A percentile compares a stretch with the other conserved stretches of the same genome.
phyloP scores from a whole-genome alignment of 306 rosid genomes.

The Morella rubra region DNA sequence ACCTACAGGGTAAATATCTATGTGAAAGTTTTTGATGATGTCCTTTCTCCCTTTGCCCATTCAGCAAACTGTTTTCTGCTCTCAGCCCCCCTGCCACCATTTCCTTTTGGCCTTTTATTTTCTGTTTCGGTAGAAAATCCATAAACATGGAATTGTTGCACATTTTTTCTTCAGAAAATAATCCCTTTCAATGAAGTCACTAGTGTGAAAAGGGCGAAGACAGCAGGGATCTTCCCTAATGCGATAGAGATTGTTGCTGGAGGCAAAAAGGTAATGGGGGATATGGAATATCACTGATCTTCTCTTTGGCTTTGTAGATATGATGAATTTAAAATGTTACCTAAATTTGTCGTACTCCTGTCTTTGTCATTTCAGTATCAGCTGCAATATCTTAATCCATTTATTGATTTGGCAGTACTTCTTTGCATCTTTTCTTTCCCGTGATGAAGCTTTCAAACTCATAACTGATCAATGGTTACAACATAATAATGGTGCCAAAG shows the following conservation, averaged over 20 bases:
- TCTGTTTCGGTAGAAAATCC: neutral
- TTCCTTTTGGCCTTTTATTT: neutral
- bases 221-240: constrained; percentile 94
- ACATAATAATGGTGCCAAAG: constrained; percentile 43
- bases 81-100: neutral
- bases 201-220: constrained; percentile 80
- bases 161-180: constrained; percentile 56
- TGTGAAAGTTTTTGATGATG: neutral
- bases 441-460: constrained; percentile 88
- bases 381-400: constrained; percentile 29
- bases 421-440: constrained; percentile 89
- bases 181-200: constrained; percentile 83
- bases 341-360: constrained; percentile 4
- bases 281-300: constrained; percentile 5
- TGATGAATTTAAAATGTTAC: constrained; percentile 20
- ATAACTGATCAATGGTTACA: constrained; percentile 81
- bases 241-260: constrained; percentile 84
- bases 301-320: constrained; percentile 20
- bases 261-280: constrained; percentile 61
- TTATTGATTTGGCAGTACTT: constrained; percentile 65
- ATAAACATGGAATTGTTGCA: neutral
- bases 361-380: constrained; percentile 25
- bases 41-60: too few relatives aligned
- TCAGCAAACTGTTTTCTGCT: neutral
- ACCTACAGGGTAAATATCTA: neutral